Evolutionary conservation across 2,329 filamentous ascomycete genomes (phyloP).

Genomic region (Fusarium sp.): DNA sequence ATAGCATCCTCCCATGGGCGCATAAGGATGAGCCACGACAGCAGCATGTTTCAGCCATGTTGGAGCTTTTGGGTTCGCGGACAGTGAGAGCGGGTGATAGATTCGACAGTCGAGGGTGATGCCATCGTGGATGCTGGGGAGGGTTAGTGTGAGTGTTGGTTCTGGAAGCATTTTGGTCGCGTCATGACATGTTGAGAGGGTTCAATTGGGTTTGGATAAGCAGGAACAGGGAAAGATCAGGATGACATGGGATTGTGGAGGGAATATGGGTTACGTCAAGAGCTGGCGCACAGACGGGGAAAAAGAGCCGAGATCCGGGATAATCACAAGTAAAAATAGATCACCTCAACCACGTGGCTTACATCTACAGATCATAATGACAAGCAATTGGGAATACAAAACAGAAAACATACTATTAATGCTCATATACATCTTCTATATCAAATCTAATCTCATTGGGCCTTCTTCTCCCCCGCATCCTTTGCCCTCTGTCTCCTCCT

Average conservation of each 20-base stretch:
- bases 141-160: conserved; percentile 74
- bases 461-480: conserved; percentile 55
- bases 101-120: conserved; percentile 82
- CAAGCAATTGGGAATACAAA: not conserved
- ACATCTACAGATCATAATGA: not conserved
- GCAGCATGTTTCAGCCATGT: conserved; percentile 64
- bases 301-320: conserved; percentile 23
- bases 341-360: not conserved
- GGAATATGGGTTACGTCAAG: conserved; percentile 29
- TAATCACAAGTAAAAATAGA: conserved; percentile 15
- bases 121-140: conserved; percentile 87
- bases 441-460: conserved; percentile 40
- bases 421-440: conserved; percentile 33
- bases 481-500: conserved; percentile 59
- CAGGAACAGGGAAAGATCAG: not conserved
- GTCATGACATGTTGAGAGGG: conserved; percentile 35
- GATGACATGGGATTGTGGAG: conserved; percentile 17
- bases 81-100: conserved; percentile 73
- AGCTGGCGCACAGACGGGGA: conserved; percentile 28
- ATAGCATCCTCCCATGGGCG: conserved; percentile 84
- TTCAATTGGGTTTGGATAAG: conserved; percentile 5
- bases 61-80: conserved; percentile 47
- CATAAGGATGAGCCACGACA: conserved; percentile 91
- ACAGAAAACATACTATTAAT: conserved; percentile 12
- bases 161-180: conserved; percentile 63